Base-by-base conservation (phyloP, 345 rosid species). In the Chamaenerion angustifolium region DNA sequence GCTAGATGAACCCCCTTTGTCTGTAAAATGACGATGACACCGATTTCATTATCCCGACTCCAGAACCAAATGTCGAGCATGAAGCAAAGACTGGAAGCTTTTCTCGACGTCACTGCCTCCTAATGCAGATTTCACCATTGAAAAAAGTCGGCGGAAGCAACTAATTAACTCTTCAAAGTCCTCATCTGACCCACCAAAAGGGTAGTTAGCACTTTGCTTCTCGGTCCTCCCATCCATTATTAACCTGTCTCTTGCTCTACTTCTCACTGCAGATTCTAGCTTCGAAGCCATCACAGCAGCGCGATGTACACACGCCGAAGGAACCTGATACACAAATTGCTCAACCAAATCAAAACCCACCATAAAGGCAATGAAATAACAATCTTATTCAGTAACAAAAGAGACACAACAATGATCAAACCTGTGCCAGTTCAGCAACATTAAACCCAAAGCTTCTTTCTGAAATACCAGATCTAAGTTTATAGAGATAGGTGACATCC, bases 391-490 rank as follows among this genome's bases (percentile, higher is more conserved):
- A 18, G 16, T 19, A 48, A 21, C 16, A 19, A 13, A 48, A 7
- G 27, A 41, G 10, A n/a, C n/a, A n/a, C n/a, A 43, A 16, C 49
- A 43, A 55, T 40, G 40, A 23, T 23, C 42, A 23, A 47, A 83
- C 98, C 92, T 83, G 89, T 23, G 96, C 95, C 51, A 90, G 89
- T 66, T 78, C 75, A 12, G 96, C 96, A 58, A 90, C 96, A 63
- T 81, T 90, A 63, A 86, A 78, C 51, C 93, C 96, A 37, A 86
- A 90, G 71, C 98, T 90, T 66, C 76, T 75, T 54, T 69, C 83
- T 42, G 87, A 80, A 66, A 90, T 74, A 68, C 98, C 93, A 37
- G 76, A 69, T 49, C 68, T 87, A 60, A 90, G 85, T 76, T 82
- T 90, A 68, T 86, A 90, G 16, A 90, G 76, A 71, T 86, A 90